These are phyloP conservation scores for Bruguiera hainesii DNA, from an alignment of 441 rosid genomes.

Conservation along the genomic window DNA sequence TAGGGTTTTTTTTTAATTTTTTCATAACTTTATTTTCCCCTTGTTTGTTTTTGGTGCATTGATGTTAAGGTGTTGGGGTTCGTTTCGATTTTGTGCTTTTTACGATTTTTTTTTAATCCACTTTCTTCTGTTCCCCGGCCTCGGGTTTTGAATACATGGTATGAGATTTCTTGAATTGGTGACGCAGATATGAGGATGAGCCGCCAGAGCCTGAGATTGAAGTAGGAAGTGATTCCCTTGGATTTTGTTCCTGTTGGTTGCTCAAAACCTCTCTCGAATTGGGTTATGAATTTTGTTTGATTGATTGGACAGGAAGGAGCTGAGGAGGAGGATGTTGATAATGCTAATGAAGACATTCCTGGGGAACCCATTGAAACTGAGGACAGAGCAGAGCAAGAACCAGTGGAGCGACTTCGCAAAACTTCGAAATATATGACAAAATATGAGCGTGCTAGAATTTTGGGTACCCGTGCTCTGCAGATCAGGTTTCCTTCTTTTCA, in stretches of 20 bases:
- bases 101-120: too few relatives aligned
- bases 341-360: conserved; percentile 43
- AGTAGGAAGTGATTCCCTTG: conserved; percentile 28
- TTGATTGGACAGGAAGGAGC: conserved; percentile 60
- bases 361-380: conserved; percentile 65
- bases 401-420: conserved; percentile 45
- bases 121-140: too few relatives aligned
- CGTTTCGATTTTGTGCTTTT: too few relatives aligned
- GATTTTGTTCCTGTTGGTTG: background rate
- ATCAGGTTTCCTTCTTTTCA: conserved; percentile 45
- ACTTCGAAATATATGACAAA: conserved; percentile 79
- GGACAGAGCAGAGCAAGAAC: conserved; percentile 47
- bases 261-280: background rate
- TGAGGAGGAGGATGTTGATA: conserved; percentile 58
- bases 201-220: conserved; percentile 83
- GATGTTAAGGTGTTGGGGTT: too few relatives aligned
- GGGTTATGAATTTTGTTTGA: conserved; percentile 4
- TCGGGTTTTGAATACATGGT: background rate
- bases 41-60: too few relatives aligned
- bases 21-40: too few relatives aligned
- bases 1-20: background rate
- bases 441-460: conserved; percentile 82
- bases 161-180: background rate
- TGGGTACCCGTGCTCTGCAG: conserved; percentile 78
- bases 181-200: conserved; percentile 75